phyloP scores from a whole-genome alignment of 345 rosid genomes.

The Gossypium anomalum region DNA sequence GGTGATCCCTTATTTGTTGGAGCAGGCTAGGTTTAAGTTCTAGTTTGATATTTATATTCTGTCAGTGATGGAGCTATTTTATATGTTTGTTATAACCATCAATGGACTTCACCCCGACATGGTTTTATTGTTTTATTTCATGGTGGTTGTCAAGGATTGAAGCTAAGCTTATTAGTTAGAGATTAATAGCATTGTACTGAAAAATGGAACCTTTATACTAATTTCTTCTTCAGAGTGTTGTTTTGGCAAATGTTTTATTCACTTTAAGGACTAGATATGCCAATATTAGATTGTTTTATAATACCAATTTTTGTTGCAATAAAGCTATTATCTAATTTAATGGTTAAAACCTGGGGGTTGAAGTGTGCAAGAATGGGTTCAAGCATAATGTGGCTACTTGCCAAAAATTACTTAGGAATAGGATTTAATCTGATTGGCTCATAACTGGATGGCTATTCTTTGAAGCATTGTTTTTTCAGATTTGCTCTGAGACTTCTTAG shows the following conservation, averaged over 20 bases:
- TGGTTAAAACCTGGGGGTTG: background rate
- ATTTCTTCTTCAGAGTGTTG: background rate
- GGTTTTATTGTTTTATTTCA: background rate
- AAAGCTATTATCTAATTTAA: background rate
- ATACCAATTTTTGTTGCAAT: background rate
- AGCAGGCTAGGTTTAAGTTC: background rate
- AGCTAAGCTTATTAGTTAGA: background rate
- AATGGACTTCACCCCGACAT: background rate
- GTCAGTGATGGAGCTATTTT: background rate
- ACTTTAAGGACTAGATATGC: background rate
- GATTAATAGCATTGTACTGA: background rate
- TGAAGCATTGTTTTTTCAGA: background rate
- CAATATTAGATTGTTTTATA: background rate
- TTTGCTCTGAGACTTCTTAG: background rate
- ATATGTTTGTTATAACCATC: background rate
- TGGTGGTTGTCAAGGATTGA: background rate
- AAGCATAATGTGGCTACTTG: background rate
- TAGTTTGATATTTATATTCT: background rate
- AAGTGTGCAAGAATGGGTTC: background rate
- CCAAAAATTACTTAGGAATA: background rate
- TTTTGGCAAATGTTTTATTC: background rate
- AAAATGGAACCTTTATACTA: background rate
- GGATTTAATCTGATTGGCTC: background rate
- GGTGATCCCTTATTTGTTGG: background rate
- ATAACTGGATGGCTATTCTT: conserved; percentile 3